phyloP scores from a whole-genome alignment of 1,284 basidiomycete species.

The Papiliotrema nemorosa region DNA sequence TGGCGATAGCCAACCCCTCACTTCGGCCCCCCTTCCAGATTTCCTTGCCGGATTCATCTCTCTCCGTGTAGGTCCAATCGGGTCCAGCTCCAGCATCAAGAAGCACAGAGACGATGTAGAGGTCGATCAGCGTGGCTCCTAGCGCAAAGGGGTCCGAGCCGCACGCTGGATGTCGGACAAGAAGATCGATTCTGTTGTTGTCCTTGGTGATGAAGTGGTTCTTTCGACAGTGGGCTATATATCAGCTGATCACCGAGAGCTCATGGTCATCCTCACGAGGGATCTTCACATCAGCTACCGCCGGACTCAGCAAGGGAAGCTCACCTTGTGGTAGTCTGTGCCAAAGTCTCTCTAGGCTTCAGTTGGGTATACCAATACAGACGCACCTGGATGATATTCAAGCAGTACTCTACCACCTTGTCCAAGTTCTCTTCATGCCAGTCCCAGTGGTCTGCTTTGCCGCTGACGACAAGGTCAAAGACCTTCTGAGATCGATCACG shows the following conservation, averaged over 20 bases:
- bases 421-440: slow-evolving; percentile 73
- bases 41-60: slow-evolving; percentile 22
- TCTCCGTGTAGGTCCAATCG: slow-evolving; percentile 73
- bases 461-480: slow-evolving; percentile 67
- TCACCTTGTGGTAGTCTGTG: slow-evolving; percentile 61
- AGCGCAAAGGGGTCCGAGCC: slow-evolving; percentile 56
- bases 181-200: slow-evolving; percentile 56
- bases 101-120: slow-evolving; percentile 88
- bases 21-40: slow-evolving; percentile 63
- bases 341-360: slow-evolving; percentile 71
- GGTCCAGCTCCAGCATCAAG: slow-evolving; percentile 91
- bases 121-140: slow-evolving; percentile 72
- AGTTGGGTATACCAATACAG: background rate
- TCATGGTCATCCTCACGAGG: slow-evolving; percentile 24
- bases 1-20: slow-evolving; percentile 90
- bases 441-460: slow-evolving; percentile 77
- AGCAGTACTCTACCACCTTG: slow-evolving; percentile 74
- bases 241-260: background rate
- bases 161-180: slow-evolving; percentile 46
- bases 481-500: slow-evolving; percentile 78
- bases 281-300: slow-evolving; percentile 15
- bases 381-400: slow-evolving; percentile 68
- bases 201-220: slow-evolving; percentile 64
- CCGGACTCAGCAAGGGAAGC: slow-evolving; percentile 1
- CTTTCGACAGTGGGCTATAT: slow-evolving; percentile 75